A percentile compares a stretch with the other conserved stretches of the same genome.
Conservation (phyloP, 1,139 yeast species). For the Yamadazyma diddensiae region DNA sequence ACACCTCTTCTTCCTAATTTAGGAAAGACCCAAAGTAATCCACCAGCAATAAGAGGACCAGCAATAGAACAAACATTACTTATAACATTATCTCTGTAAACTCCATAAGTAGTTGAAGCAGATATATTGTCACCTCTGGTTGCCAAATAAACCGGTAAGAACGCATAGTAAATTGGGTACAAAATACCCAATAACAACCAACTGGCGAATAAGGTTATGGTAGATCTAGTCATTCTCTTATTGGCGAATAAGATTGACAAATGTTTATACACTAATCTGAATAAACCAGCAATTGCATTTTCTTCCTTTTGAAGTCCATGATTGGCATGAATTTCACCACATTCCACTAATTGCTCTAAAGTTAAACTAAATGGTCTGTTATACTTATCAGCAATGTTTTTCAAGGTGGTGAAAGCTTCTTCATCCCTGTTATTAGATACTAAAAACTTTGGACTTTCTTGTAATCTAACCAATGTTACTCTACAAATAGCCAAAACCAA, state of each 20-base stretch:
- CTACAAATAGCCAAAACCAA: conserved; percentile 46
- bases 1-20: conserved; percentile 32
- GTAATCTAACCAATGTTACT: conserved; percentile 43
- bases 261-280: conserved; percentile 20
- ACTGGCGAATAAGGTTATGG: conserved; percentile 27
- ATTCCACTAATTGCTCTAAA: conserved; percentile 39
- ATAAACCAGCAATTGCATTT: conserved; percentile 17
- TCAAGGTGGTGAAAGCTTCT: conserved; percentile 41
- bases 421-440: conserved; percentile 51
- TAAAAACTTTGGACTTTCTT: conserved; percentile 59
- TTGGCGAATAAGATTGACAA: conserved; percentile 27
- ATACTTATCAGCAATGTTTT: conserved; percentile 38
- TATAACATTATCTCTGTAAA: conserved; percentile 30
- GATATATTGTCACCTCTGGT: conserved; percentile 38
- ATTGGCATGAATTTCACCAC: conserved; percentile 39
- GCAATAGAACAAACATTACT: conserved; percentile 26
- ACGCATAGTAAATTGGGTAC: conserved; percentile 38
- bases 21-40: conserved; percentile 24
- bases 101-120: conserved; percentile 24
- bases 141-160: conserved; percentile 36
- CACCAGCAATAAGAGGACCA: conserved; percentile 35
- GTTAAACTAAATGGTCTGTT: conserved; percentile 42
- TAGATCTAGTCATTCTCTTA: conserved; percentile 23
- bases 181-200: conserved; percentile 39
- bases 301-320: conserved; percentile 21